Percentiles rank a stretch among this genome's conserved stretches.
Conservation (phyloP, 805 yeast genomes). For the Saitoella complicata region DNA sequence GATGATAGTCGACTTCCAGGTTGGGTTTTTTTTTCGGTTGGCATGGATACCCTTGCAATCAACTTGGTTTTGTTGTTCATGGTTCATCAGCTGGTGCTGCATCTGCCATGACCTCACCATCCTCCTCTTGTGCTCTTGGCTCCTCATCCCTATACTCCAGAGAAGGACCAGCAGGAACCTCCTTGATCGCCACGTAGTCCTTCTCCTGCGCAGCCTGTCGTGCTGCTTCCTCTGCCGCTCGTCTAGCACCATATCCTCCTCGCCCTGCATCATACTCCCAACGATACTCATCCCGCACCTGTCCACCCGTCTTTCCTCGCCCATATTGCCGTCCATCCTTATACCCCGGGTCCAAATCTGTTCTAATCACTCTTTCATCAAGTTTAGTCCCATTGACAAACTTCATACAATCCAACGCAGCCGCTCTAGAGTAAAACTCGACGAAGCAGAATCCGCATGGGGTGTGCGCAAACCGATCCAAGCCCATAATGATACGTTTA, state of each 20-base stretch:
- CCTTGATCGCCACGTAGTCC: too few relatives aligned
- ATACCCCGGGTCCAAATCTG: slow-evolving; percentile 93
- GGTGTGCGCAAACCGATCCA: slow-evolving; percentile 75
- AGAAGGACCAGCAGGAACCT: too few relatives aligned
- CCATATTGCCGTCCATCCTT: slow-evolving; percentile 93
- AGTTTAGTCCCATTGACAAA: slow-evolving; percentile 67
- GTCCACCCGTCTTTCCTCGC: slow-evolving; percentile 85
- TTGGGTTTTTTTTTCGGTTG: too few relatives aligned
- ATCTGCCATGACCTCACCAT: too few relatives aligned
- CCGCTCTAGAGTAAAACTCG: slow-evolving; percentile 48
- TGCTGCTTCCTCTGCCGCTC: too few relatives aligned
- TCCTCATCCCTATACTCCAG: too few relatives aligned
- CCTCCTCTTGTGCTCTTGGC: too few relatives aligned
- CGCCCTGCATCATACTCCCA: slow-evolving; percentile 29
- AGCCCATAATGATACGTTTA: slow-evolving; percentile 77
- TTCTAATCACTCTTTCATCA: slow-evolving; percentile 65
- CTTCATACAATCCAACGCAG: slow-evolving; percentile 69
- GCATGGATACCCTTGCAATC: too few relatives aligned
- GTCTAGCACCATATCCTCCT: slow-evolving; percentile 25
- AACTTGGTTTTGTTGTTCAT: too few relatives aligned
- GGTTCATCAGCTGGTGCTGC: too few relatives aligned
- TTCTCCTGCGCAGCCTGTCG: too few relatives aligned
- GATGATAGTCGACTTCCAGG: too few relatives aligned
- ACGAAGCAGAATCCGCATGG: slow-evolving; percentile 97
- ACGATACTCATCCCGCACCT: slow-evolving; percentile 53